Evolutionary conservation across 2,329 filamentous ascomycete species (phyloP), one percentile per base, ranked within the genome.

Genomic region (Ophiocordyceps sinensis): DNA sequence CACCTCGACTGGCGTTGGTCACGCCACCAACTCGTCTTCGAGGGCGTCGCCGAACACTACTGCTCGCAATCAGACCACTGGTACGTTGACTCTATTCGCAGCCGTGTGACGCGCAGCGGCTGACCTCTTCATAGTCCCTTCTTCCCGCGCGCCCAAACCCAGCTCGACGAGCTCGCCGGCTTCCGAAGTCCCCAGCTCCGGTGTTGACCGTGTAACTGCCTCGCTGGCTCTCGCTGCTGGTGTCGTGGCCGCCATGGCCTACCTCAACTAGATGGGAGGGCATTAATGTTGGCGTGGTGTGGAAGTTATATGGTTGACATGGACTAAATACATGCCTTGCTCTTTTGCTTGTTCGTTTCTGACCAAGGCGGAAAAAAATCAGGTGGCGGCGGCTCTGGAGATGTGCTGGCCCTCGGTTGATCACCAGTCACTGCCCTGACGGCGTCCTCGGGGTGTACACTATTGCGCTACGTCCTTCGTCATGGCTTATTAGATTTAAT

Each of bases 211-310:
- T 43, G 47, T 58, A 40, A 52, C 53, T 31, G 56, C 58, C 30
- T 54, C 55, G 28, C 41, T 60, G 42, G 56, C 52, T 37, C 53
- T 61, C 21, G 48, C 60, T 44, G 55, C 53, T 15, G 59, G 53
- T 47, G 60, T 52, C 41, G 49, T 55, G 42, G 54, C 55, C 39
- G 60, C 54, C 47, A 47, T 61, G 43, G 57, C 51, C 42, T 57
- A 53, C 50, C 45, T 63, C 34, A 52, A 52, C 48, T 59, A 56
- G 53, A 17, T n/a, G 23, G 3, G 23, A 26, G 23, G 23, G 23
- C 6, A 26, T 26, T 6, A 26, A 26, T 26, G 3, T 26, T 6
- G 23, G 23, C 9, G 23, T 26, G 6, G 23, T 5, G 3, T 7
- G 6, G 3, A 26, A 15, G 32, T n/a, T 35, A 35, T 15, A 35